phyloP scores from a whole-genome alignment of 1,139 yeast genomes.

The Geotrichum cucujoidarum region DNA sequence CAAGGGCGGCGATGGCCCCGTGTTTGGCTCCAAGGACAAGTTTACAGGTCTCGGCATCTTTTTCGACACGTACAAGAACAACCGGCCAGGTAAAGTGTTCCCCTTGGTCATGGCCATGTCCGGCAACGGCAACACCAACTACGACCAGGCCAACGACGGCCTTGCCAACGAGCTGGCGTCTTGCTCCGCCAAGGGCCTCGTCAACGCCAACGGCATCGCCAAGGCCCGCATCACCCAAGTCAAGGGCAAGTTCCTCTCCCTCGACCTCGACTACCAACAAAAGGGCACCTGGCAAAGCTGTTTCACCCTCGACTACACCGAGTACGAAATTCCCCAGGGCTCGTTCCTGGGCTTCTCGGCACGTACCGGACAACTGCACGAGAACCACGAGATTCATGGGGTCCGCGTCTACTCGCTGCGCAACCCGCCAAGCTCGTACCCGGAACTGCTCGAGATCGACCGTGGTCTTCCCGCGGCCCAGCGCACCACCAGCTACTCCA shows the following conservation, averaged over 20 bases:
- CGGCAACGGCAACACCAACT: conserved; percentile 59
- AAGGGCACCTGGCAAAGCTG: conserved; percentile 64
- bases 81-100: conserved; percentile 55
- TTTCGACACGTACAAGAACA: conserved; percentile 76
- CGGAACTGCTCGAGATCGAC: conserved; percentile 33
- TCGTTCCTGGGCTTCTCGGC: conserved; percentile 67
- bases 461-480: conserved; percentile 1
- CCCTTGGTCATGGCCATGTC: conserved; percentile 68
- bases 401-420: conserved; percentile 33
- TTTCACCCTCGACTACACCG: conserved; percentile 49
- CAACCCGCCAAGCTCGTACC: conserved; percentile 32
- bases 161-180: conserved; percentile 66
- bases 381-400: conserved; percentile 42
- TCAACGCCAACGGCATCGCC: conserved; percentile 46
- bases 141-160: conserved; percentile 68
- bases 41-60: conserved; percentile 71
- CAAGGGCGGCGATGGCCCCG: conserved; percentile 46
- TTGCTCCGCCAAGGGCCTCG: conserved; percentile 53
- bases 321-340: conserved; percentile 38
- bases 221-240: conserved; percentile 59
- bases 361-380: conserved; percentile 72
- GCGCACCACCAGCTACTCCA: conserved; percentile 13
- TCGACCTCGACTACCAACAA: conserved; percentile 59
- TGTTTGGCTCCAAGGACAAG: conserved; percentile 64
- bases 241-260: conserved; percentile 57